A percentile compares a stretch with the other conserved stretches of the same genome.
Evolutionary conservation across 2,329 filamentous ascomycete species (phyloP).

Genomic region (Fusarium redolens): DNA sequence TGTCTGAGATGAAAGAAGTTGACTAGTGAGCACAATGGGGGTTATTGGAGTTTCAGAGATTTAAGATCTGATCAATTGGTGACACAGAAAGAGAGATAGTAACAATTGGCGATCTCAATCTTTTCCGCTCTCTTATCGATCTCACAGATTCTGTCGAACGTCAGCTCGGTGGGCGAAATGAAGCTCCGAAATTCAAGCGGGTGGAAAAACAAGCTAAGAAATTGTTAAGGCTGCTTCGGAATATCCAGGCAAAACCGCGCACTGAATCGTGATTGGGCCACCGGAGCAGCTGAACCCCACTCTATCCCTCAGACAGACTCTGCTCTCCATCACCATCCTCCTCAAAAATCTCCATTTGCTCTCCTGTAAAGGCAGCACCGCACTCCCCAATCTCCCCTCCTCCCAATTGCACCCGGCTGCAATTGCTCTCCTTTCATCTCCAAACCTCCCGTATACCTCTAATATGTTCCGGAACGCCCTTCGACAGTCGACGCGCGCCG

Average conservation of each 20-base stretch:
- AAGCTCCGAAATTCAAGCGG: constrained; percentile 43
- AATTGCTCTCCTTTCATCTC: constrained; percentile 70
- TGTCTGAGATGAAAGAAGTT: constrained; percentile 35
- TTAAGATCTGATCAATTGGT: constrained; percentile 29
- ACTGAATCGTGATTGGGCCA: constrained; percentile 50
- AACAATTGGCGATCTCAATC: not conserved
- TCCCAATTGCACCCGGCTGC: constrained; percentile 70
- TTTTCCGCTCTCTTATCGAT: not conserved
- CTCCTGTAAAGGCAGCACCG: constrained; percentile 61
- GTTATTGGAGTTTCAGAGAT: constrained; percentile 8
- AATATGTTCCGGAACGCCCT: constrained; percentile 98
- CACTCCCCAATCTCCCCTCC: constrained; percentile 69
- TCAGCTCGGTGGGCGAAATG: constrained; percentile 38
- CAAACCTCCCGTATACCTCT: constrained; percentile 63
- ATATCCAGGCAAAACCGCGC: constrained; percentile 55
- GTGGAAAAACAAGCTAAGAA: constrained; percentile 43
- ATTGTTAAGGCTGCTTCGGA: constrained; percentile 54
- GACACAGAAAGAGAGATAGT: not conserved
- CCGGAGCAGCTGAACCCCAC: constrained; percentile 52
- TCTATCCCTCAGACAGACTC: constrained; percentile 56
- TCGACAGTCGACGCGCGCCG: constrained; percentile 94
- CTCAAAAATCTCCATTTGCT: constrained; percentile 60
- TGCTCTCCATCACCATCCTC: constrained; percentile 55
- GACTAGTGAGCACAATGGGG: constrained; percentile 23
- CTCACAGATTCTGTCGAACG: constrained; percentile 17